Evolutionary conservation across 306 rosid genomes (phyloP).

Genomic region (Elaeagnus macrophylla): DNA sequence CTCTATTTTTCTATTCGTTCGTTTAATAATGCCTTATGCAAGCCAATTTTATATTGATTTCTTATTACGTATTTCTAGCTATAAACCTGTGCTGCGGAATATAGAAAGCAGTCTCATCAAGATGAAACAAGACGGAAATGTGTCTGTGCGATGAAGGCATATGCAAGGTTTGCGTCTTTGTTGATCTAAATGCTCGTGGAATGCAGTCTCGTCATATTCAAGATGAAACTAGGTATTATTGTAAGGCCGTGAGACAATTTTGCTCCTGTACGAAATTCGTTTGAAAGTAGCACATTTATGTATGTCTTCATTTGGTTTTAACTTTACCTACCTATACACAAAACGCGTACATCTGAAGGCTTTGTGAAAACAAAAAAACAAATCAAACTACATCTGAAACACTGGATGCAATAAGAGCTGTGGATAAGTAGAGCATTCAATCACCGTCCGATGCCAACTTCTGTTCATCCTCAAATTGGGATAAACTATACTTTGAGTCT

Average conservation of each 20-base stretch:
- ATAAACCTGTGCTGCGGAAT: conserved; percentile 76
- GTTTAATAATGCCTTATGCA: neutral
- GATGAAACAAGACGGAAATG: conserved; percentile 70
- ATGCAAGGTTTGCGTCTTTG: neutral
- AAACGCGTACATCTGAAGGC: too few relatives aligned
- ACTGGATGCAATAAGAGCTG: neutral
- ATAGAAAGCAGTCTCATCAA: conserved; percentile 64
- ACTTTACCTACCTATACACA: too few relatives aligned
- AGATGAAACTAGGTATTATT: too few relatives aligned
- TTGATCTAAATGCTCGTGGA: too few relatives aligned
- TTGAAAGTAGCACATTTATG: neutral
- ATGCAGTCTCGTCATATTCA: too few relatives aligned
- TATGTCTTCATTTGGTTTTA: too few relatives aligned
- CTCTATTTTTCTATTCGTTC: neutral
- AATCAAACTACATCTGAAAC: neutral
- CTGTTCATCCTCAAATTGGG: too few relatives aligned
- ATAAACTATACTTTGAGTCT: too few relatives aligned
- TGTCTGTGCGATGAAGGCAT: conserved; percentile 34
- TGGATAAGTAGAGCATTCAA: conserved; percentile 11
- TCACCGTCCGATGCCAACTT: too few relatives aligned
- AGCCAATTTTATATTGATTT: conserved; percentile 11
- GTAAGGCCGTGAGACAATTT: too few relatives aligned
- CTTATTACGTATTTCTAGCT: conserved; percentile 38
- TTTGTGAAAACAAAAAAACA: too few relatives aligned
- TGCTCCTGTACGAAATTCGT: neutral